Percentiles rank a stretch among this genome's conserved stretches.
These are phyloP conservation scores for Amylocarpus encephaloides DNA, from an alignment of 2,329 filamentous ascomycete genomes.

Conservation along the genomic window DNA sequence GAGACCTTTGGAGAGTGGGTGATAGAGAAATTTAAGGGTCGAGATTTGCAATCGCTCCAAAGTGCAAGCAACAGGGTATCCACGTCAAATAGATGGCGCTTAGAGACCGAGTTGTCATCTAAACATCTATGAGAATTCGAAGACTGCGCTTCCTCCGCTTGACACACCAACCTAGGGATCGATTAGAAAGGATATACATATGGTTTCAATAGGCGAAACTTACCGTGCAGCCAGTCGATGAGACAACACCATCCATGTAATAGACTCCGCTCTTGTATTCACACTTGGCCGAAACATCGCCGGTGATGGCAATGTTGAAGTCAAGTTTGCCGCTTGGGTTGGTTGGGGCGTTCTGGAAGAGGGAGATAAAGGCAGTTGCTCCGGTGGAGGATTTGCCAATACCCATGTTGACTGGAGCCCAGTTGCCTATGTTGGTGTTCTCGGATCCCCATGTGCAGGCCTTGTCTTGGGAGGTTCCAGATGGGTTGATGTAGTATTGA, in stretches of 20 bases:
- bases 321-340: constrained; percentile 58
- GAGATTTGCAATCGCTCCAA: constrained; percentile 19
- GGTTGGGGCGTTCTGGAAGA: constrained; percentile 80
- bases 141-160: constrained; percentile 15
- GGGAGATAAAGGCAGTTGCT: constrained; percentile 62
- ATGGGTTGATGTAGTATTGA: constrained; percentile 95
- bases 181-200: constrained; percentile 12
- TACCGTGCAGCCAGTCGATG: constrained; percentile 31
- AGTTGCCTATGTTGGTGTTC: constrained; percentile 64
- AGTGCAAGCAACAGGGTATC: constrained; percentile 19
- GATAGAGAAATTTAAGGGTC: constrained; percentile 21
- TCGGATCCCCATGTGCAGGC: constrained; percentile 72
- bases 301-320: constrained; percentile 72
- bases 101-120: constrained; percentile 10
- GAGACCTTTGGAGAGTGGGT: constrained; percentile 12
- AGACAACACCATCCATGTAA: constrained; percentile 26
- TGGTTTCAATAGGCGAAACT: constrained; percentile 25
- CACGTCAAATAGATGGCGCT: constrained; percentile 15
- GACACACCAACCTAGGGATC: constrained; percentile 20
- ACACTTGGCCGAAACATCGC: constrained; percentile 38
- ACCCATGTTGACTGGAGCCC: constrained; percentile 79
- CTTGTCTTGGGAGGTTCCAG: constrained; percentile 57
- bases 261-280: constrained; percentile 25
- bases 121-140: constrained; percentile 24
- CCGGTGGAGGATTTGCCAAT: constrained; percentile 60